phyloP scores from a whole-genome alignment of 805 yeast genomes.

The Candida corydali region DNA sequence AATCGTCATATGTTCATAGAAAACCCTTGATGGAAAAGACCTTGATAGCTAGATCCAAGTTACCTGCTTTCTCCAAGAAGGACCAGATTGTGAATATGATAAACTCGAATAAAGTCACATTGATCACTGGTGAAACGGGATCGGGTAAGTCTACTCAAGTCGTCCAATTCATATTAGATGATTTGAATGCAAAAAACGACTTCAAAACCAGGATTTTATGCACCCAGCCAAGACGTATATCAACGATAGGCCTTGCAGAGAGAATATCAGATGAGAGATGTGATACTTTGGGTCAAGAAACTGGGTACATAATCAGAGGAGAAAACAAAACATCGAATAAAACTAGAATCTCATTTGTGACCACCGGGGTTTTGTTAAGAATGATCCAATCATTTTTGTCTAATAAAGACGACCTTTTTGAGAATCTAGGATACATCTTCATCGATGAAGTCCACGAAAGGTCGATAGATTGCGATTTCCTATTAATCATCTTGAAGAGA shows the following conservation, averaged over 20 bases:
- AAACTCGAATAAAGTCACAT: constrained; percentile 55
- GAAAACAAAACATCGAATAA: constrained; percentile 59
- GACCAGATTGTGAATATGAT: constrained; percentile 54
- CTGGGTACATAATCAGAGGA: constrained; percentile 89
- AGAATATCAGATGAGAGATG: constrained; percentile 84
- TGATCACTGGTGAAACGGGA: constrained; percentile 96
- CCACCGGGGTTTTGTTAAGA: constrained; percentile 87
- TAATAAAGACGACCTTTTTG: constrained; percentile 33
- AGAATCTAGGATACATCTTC: constrained; percentile 62
- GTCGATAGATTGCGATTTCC: constrained; percentile 83
- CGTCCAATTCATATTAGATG: constrained; percentile 83
- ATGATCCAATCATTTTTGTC: constrained; percentile 62
- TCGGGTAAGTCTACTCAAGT: constrained; percentile 96
- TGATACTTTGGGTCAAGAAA: constrained; percentile 61
- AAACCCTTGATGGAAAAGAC: not conserved
- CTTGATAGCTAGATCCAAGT: constrained; percentile 35
- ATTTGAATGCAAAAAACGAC: constrained; percentile 45
- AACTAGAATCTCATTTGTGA: constrained; percentile 82
- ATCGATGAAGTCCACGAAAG: constrained; percentile 98
- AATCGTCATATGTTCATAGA: constrained; percentile 21
- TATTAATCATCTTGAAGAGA: constrained; percentile 70
- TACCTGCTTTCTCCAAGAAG: constrained; percentile 84
- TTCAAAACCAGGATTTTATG: constrained; percentile 65
- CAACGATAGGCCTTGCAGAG: constrained; percentile 92
- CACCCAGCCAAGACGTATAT: constrained; percentile 94